Conservation (phyloP, 768 basidiomycete genomes). For the Lentinula lateritia region DNA sequence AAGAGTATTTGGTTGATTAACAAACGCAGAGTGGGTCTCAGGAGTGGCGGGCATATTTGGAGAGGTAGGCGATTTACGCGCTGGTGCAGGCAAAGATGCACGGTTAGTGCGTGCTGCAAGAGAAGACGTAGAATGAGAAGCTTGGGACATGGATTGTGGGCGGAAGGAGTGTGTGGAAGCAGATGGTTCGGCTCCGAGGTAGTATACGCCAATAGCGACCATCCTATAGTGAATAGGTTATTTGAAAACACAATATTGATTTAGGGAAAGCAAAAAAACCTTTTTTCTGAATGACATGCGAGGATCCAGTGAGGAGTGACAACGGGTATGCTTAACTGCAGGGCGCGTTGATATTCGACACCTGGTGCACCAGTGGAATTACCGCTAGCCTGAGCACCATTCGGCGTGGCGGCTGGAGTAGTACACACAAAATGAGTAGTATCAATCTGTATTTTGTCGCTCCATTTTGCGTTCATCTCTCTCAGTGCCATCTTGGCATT, state of each 20-base stretch:
- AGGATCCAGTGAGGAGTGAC: constrained; percentile 95
- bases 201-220: constrained; percentile 79
- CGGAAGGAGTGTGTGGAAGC: constrained; percentile 45
- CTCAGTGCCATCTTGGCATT: constrained; percentile 75
- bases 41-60: constrained; percentile 24
- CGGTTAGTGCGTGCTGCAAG: constrained; percentile 41
- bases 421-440: constrained; percentile 98
- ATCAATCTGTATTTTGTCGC: constrained; percentile 92
- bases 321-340: constrained; percentile 90
- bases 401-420: constrained; percentile 67
- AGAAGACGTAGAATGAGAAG: constrained; percentile 30
- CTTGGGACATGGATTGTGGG: constrained; percentile 76
- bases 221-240: constrained; percentile 44
- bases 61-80: constrained; percentile 34
- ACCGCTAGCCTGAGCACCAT: constrained; percentile 51
- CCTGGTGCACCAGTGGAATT: constrained; percentile 56
- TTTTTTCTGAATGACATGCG: constrained; percentile 81
- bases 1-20: constrained; percentile 27
- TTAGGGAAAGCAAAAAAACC: constrained; percentile 35
- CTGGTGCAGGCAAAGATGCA: constrained; percentile 62
- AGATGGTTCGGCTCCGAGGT: constrained; percentile 64
- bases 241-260: neutral
- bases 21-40: constrained; percentile 28
- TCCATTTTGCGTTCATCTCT: constrained; percentile 88
- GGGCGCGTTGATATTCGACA: constrained; percentile 90